A percentile compares a stretch with the other conserved stretches of the same genome.
These are phyloP conservation scores for Calonectria ilicicola DNA, from an alignment of 2,329 filamentous ascomycete species.

Conservation along the genomic window DNA sequence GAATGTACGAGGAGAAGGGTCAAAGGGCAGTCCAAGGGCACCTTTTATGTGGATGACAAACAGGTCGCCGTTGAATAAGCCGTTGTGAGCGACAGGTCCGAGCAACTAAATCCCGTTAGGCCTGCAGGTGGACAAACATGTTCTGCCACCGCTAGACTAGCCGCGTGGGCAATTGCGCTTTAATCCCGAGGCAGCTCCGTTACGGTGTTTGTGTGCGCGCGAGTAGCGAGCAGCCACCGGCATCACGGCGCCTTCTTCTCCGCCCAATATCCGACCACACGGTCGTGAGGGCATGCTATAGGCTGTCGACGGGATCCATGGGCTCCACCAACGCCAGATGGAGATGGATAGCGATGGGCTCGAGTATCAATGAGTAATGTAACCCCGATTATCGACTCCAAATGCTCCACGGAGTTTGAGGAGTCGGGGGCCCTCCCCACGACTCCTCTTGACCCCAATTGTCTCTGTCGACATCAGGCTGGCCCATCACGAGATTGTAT, in stretches of 20 bases:
- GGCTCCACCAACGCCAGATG: not conserved
- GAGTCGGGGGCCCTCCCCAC: not conserved
- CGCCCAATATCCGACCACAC: slow-evolving; percentile 18
- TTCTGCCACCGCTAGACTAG: not conserved
- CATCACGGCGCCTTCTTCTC: not conserved
- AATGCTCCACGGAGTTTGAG: slow-evolving; percentile 18
- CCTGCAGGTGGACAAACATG: not conserved
- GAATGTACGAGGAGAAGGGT: not conserved
- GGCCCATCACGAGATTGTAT: not conserved
- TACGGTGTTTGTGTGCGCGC: slow-evolving; percentile 4
- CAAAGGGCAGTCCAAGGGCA: no score
- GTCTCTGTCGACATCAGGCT: not conserved
- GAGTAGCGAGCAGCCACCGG: slow-evolving; percentile 6
- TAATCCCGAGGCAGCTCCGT: slow-evolving; percentile 20
- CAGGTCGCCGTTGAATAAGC: not conserved
- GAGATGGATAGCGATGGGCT: not conserved
- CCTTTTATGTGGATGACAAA: not conserved
- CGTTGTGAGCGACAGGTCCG: slow-evolving; percentile 7
- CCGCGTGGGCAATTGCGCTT: not conserved
- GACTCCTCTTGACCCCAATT: not conserved
- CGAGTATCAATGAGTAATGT: slow-evolving; percentile 21
- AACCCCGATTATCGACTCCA: not conserved
- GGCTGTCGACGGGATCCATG: not conserved
- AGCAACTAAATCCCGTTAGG: not conserved
- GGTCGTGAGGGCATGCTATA: not conserved